Conservation (phyloP, 306 rosid species). For the Glycine soja region DNA sequence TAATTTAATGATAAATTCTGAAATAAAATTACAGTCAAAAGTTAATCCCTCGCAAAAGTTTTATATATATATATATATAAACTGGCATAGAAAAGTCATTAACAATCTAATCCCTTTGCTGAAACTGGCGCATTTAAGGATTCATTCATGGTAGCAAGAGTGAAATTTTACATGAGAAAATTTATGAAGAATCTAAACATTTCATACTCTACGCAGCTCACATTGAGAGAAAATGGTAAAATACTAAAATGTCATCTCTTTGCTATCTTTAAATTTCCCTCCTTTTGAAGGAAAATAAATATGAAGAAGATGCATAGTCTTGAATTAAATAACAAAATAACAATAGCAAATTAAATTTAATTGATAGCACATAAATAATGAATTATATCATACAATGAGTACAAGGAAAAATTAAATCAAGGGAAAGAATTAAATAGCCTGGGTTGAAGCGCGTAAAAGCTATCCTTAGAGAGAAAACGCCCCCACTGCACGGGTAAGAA, state of each 20-base stretch:
- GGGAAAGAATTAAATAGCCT: too few species aligned
- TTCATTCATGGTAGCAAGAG: background rate
- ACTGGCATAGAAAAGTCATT: background rate
- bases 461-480: too few species aligned
- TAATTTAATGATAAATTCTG: background rate
- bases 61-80: too few species aligned
- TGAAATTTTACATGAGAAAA: slow-evolving; percentile 26
- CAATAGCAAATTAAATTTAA: too few species aligned
- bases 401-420: too few species aligned
- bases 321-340: too few species aligned
- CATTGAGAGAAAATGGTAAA: background rate
- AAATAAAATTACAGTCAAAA: background rate
- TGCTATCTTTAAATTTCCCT: slow-evolving; percentile 10
- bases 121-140: background rate
- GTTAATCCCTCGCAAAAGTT: background rate
- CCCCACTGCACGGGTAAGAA: too few species aligned
- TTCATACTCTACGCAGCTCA: background rate
- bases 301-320: too few species aligned
- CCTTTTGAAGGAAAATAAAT: background rate
- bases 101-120: slow-evolving; percentile 1
- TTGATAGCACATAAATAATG: too few species aligned
- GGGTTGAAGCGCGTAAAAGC: too few species aligned
- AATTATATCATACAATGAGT: too few species aligned
- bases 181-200: slow-evolving; percentile 14
- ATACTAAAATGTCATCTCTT: background rate